Evolutionary conservation across 345 rosid species (phyloP).

Genomic region (Iberis pinnata): DNA sequence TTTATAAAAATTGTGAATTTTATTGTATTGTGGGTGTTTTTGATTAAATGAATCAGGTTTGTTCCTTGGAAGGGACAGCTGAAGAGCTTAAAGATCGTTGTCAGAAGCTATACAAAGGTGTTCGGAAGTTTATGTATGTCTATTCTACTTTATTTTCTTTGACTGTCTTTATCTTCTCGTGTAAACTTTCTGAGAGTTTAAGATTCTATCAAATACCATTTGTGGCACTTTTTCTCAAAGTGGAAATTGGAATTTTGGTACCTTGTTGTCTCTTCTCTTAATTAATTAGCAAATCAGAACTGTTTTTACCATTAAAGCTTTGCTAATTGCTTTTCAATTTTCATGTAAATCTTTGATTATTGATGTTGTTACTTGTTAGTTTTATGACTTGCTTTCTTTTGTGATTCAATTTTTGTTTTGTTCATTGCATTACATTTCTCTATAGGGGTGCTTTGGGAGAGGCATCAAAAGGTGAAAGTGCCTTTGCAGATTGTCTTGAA

Average conservation of each 20-base stretch:
- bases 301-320: slow-evolving; percentile 1
- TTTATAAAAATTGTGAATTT: background rate
- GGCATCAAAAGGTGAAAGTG: slow-evolving; percentile 53
- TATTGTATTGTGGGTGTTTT: slow-evolving; percentile 9
- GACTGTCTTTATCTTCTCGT: background rate
- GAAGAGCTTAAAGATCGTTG: slow-evolving; percentile 74
- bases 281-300: slow-evolving; percentile 1
- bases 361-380: background rate
- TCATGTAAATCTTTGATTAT: background rate
- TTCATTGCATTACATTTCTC: slow-evolving; percentile 9
- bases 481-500: slow-evolving; percentile 70
- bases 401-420: too few species aligned
- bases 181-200: background rate
- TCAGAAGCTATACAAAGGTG: slow-evolving; percentile 62
- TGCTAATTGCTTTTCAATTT: background rate
- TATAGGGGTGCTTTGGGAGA: slow-evolving; percentile 66
- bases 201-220: background rate
- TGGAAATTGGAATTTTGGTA: background rate
- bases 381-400: too few species aligned
- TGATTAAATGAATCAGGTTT: slow-evolving; percentile 37
- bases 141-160: background rate
- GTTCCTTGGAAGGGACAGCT: slow-evolving; percentile 52
- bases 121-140: slow-evolving; percentile 58
- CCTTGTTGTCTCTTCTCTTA: slow-evolving; percentile 10
- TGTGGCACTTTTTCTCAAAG: slow-evolving; percentile 5